A percentile compares a stretch with the other conserved stretches of the same genome.
These are phyloP conservation scores for Cairneyella variabilis DNA, from an alignment of 495 filamentous ascomycete species.

Conservation along the genomic window DNA sequence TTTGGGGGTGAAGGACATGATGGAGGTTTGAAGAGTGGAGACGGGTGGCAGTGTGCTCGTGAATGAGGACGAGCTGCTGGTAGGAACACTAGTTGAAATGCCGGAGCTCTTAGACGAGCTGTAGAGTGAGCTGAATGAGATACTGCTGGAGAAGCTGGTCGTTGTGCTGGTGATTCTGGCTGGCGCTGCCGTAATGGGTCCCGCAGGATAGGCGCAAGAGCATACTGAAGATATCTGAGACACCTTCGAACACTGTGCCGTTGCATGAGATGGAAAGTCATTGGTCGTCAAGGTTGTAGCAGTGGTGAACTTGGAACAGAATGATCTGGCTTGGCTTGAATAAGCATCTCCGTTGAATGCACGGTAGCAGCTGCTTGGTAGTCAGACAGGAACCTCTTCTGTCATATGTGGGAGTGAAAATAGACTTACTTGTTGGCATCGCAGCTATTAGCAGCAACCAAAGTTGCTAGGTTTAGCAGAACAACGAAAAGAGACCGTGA, in stretches of 20 bases:
- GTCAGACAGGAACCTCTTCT: background rate
- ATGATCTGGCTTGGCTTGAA: background rate
- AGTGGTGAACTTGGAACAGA: constrained; percentile 8
- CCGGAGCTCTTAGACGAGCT: background rate
- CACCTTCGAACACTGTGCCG: background rate
- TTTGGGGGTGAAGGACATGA: background rate
- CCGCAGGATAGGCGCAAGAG: constrained; percentile 8
- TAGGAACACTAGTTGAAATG: background rate
- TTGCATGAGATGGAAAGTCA: constrained; percentile 9
- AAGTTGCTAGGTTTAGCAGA: background rate
- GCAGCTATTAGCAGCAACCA: background rate
- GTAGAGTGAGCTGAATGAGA: background rate
- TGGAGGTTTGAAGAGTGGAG: background rate
- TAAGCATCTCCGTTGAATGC: constrained; percentile 10
- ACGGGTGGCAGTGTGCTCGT: background rate
- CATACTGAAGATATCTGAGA: constrained; percentile 9
- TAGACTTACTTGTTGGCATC: constrained; percentile 1
- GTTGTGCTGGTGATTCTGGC: background rate
- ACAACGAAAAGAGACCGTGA: background rate
- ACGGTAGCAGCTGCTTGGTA: constrained; percentile 4
- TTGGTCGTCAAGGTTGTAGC: constrained; percentile 3
- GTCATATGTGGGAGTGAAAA: too few relatives aligned
- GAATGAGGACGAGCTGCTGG: background rate
- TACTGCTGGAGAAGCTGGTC: background rate
- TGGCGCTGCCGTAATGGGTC: background rate